Evolutionary conservation across 441 rosid species (phyloP), one percentile per base, ranked within the genome.

Genomic region (Erodium chrysanthum): DNA sequence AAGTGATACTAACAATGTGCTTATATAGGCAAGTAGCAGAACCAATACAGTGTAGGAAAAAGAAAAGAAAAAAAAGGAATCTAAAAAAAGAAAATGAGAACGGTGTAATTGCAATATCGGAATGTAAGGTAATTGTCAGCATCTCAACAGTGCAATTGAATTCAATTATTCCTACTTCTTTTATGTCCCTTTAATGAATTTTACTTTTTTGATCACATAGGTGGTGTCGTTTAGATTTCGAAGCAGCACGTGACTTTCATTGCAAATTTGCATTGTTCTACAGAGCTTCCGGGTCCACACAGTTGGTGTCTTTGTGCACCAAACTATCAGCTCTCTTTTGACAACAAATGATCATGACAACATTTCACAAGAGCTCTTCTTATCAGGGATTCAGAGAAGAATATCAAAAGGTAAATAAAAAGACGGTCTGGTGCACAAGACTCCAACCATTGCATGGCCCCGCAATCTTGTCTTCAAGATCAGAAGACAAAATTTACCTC

Each of bases 1-100:
- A 50, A 50, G 48, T 50, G 58, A 50, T 17, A 6, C 58, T 15
- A 50, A 17, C 58, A 50, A 50, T 50, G 58, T 50, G 58, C 58
- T 50, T 50, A 50, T 50, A 50, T 50, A 50, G 58, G 58, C 58
- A 50, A 17, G 8, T 15, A 15, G 58, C 58, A 50, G 20, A 50
- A 15, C 58, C n/a, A 42, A 42, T 15, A 42, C 15, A 2, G 15
- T 42, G 48, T 5, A 42, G 48, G 12, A 42, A 42, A 12, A 1
- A 10, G 1, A 42, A 42, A 11, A 42, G 4, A 42, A 50, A 50
- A 1, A 46, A 46, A 1, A 11, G 52, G 5, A 14, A n/a, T 48
- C 18, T n/a, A 27, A 6, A 2, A 50, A 50, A 50, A 50, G 8
- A 5, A 50, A 15, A 50, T 15, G 58, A 17, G 58, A 50, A 50